These are phyloP conservation scores for Aegilops speltoides DNA, from an alignment of 176 grass and related monocot species.

Conservation along the genomic window DNA sequence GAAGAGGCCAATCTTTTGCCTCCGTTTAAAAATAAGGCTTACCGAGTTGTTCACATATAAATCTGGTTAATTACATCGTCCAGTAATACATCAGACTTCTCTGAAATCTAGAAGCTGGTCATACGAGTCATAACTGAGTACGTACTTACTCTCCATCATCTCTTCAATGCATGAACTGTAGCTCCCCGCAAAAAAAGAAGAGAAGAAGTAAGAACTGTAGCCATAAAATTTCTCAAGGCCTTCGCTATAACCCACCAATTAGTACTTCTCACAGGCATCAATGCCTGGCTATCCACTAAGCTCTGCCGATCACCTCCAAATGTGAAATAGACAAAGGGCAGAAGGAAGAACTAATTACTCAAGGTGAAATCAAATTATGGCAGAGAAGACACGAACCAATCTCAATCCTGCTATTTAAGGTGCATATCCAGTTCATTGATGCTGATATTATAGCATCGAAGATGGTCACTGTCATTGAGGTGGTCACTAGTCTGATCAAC, in stretches of 20 bases:
- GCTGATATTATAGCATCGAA: conserved; percentile 4
- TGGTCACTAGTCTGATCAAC: conserved; percentile 28
- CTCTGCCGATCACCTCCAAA: neutral
- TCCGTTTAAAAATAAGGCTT: too few relatives aligned
- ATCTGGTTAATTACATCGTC: too few relatives aligned
- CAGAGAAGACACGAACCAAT: neutral
- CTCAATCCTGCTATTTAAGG: conserved; percentile 35
- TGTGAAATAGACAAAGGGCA: conserved; percentile 22
- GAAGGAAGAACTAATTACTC: neutral
- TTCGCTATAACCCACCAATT: neutral
- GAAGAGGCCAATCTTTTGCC: too few relatives aligned
- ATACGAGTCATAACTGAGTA: too few relatives aligned
- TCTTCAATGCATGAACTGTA: too few relatives aligned
- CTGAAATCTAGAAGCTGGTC: too few relatives aligned
- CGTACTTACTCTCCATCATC: too few relatives aligned
- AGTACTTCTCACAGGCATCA: neutral
- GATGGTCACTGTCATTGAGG: conserved; percentile 23
- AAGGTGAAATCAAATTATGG: conserved; percentile 5
- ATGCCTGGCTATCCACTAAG: neutral
- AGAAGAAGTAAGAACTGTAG: too few relatives aligned
- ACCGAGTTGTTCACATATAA: too few relatives aligned
- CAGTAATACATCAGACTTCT: too few relatives aligned
- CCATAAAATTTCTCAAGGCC: neutral
- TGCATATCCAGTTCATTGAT: conserved; percentile 32
- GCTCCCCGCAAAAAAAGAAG: too few relatives aligned